phyloP scores from a whole-genome alignment of 129 eudicot genomes.

The Tagetes erecta region DNA sequence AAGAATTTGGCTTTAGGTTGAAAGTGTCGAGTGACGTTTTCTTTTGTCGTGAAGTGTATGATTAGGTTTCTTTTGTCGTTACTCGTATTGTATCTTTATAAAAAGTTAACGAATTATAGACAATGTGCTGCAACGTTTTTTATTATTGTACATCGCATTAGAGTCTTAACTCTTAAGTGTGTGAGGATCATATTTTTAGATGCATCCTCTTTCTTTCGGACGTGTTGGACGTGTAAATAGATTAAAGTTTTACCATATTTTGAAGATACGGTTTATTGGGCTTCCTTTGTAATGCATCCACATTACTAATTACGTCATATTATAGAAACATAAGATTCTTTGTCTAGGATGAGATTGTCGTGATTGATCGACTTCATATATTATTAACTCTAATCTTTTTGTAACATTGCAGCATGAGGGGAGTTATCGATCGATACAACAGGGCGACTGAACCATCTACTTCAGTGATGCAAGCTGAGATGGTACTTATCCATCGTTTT shows the following conservation, averaged over 20 bases:
- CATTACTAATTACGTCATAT: background rate
- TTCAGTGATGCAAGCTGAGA: conserved; percentile 30
- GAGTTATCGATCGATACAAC: conserved; percentile 35
- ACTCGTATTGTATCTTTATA: background rate
- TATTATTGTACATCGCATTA: no score
- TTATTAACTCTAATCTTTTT: background rate
- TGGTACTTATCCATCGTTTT: conserved; percentile 14
- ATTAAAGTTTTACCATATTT: no score
- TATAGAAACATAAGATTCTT: background rate
- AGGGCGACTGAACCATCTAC: conserved; percentile 39
- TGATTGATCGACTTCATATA: background rate
- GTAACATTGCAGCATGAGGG: conserved; percentile 31
- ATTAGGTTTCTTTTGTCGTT: background rate
- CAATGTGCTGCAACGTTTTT: background rate
- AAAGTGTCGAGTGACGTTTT: background rate
- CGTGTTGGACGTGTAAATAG: no score
- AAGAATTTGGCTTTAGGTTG: conserved; percentile 5
- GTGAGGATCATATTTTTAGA: no score
- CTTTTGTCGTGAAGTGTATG: background rate
- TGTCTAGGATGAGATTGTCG: background rate
- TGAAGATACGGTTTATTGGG: no score
- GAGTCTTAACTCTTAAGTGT: no score
- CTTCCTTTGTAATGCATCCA: background rate
- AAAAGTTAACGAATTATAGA: background rate
- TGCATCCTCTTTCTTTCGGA: no score